Base-by-base conservation (phyloP, 495 filamentous ascomycete genomes). In the Aspergillus heteromorphus region DNA sequence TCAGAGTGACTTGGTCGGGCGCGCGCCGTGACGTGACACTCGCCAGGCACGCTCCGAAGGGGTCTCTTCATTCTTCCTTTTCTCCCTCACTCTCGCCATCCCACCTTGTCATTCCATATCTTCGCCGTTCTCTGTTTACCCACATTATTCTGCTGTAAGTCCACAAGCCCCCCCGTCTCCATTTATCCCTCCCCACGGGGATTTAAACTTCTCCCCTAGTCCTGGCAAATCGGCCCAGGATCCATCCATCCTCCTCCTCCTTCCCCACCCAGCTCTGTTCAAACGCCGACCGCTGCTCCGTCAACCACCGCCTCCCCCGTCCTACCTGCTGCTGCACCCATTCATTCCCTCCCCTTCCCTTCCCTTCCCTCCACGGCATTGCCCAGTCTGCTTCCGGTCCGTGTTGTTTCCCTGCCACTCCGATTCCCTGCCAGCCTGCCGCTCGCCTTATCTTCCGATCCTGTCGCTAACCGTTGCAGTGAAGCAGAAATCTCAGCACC, bases 271-370 rank as follows among this genome's bases (percentile, higher is more conserved):
- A 20, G 21, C 43, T 17, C 11, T 16, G n/a, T 11, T 58, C 54
- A 56, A 56, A 56, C 38, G 54, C 54, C 54, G 54, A 51, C 48
- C 54, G 54, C 17, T 29, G 43, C 9, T 42, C 53, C 20, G 53
- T 42, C 38, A 21, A 38, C 31, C 21, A 25, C 49, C 36, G 49
- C 25, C 23, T 43, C 25, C 8, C 8, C 36, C 13, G 10, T 48
- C 45, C 7, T 14, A 31, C 20, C 21, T 16, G 19, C 17, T 8
- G 10, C 27, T 8, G 21, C 25, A 52, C 18, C 23, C 5, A 29
- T 20, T 11, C 17, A n/a, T n/a, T n/a, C n/a, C n/a, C n/a, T n/a
- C n/a, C n/a, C n/a, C n/a, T n/a, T n/a, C n/a, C n/a, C n/a, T n/a
- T n/a, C 19, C n/a, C 48, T 19, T 7, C 21, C 38, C 17, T 42